Base-by-base conservation (phyloP, 2,329 filamentous ascomycete species). In the Penicillium sp. region DNA sequence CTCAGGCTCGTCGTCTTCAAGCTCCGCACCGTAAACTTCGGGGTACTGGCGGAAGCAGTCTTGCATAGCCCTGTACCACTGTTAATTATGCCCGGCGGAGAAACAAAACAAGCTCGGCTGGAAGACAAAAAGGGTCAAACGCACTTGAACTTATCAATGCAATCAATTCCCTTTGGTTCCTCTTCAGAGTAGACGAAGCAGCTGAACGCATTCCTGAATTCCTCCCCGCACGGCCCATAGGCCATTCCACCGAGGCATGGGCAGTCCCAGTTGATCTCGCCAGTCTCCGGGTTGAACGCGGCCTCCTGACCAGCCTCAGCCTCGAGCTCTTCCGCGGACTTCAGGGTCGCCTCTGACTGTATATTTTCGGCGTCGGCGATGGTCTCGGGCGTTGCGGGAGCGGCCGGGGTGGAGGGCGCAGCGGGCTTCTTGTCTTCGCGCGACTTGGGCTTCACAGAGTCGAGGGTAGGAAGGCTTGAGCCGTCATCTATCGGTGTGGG, bases 231-330 rank as follows among this genome's bases (percentile, higher is more conserved):
- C 58, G 95, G 95, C 0, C 95, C 95, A 74, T 97, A 82, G 7
- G 95, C 95, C 95, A 99, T 99, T 57, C 95, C 95, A 53, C 95
- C 95, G 38, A 99, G 83, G 77, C 95, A 99, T 17, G 95, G 95
- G 79, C 95, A 99, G 77, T 98, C 95, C 95, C 95, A 99, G 84
- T 99, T 99, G 81, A 99, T 99, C 85, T 99, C 95, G 70, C 95
- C 95, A 9, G 95, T 99, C 82, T 98, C 95, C 3, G 93, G 93
- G 79, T 99, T 96, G 83, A 98, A 99, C 1, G 95, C 95, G 60
- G 92, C 95, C 79, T 98, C 89, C 75, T 94, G 89, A 64, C 82
- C 86, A 6, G 92, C 93, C 78, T 97, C 93, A 63, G 92, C 87
- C 77, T 97, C 90, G 15, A 95, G 81, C 19, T 82, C 85, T 67